These are phyloP conservation scores for Cytospora schulzeri DNA, from an alignment of 2,329 filamentous ascomycete genomes.

Conservation along the genomic window DNA sequence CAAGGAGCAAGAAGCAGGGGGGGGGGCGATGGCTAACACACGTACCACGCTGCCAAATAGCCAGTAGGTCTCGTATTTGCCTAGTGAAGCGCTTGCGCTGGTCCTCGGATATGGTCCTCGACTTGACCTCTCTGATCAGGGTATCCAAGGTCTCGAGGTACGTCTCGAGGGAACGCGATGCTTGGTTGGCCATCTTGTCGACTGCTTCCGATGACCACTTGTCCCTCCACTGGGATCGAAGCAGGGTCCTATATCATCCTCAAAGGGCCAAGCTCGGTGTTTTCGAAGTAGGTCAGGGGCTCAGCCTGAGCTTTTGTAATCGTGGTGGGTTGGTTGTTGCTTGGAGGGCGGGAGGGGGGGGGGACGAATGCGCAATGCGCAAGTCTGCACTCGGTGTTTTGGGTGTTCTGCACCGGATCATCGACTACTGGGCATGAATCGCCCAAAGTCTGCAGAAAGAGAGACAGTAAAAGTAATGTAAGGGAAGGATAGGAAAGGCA, in stretches of 20 bases:
- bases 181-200: slow-evolving; percentile 38
- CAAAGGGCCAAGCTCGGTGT: slow-evolving; percentile 1
- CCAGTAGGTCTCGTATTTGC: slow-evolving; percentile 58
- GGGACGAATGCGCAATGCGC: not conserved
- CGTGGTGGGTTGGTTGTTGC: not conserved
- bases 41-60: slow-evolving; percentile 57
- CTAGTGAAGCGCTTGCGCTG: slow-evolving; percentile 56
- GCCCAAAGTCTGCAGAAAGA: not conserved
- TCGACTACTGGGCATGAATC: not conserved
- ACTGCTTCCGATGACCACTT: slow-evolving; percentile 19
- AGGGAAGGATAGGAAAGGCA: not conserved
- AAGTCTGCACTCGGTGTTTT: not conserved
- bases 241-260: slow-evolving; percentile 25
- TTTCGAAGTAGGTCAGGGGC: slow-evolving; percentile 5
- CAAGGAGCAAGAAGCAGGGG: not conserved
- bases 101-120: slow-evolving; percentile 50
- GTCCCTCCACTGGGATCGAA: slow-evolving; percentile 25
- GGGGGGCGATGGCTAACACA: not conserved
- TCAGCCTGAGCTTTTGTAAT: slow-evolving; percentile 2
- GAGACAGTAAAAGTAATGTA: not conserved
- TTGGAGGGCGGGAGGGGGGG: not conserved
- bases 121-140: slow-evolving; percentile 57
- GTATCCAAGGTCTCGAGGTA: slow-evolving; percentile 58
- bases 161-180: slow-evolving; percentile 50
- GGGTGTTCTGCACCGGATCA: not conserved